phyloP scores from a whole-genome alignment of 1,139 yeast species.

The Spencermartinsiella ligniputridi region DNA sequence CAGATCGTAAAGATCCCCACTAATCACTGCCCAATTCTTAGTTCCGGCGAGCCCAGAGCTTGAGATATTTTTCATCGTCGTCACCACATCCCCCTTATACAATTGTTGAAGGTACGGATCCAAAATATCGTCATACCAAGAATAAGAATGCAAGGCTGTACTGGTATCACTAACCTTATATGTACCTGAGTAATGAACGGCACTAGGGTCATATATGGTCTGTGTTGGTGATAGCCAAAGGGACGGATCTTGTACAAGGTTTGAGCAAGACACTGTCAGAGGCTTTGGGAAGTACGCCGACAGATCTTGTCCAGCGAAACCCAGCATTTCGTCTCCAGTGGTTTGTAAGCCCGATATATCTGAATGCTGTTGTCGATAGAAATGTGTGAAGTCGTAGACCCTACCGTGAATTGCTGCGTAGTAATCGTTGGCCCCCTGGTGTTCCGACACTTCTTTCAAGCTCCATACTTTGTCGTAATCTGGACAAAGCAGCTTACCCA shows the following conservation, averaged over 20 bases:
- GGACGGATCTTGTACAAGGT: slow-evolving; percentile 29
- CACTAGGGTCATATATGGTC: slow-evolving; percentile 26
- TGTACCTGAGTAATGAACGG: slow-evolving; percentile 33
- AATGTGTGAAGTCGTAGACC: slow-evolving; percentile 36
- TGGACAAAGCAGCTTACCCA: slow-evolving; percentile 34
- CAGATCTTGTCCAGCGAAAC: slow-evolving; percentile 34
- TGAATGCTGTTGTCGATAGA: slow-evolving; percentile 35
- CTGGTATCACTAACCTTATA: slow-evolving; percentile 18
- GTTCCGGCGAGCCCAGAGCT: slow-evolving; percentile 14
- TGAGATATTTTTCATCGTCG: slow-evolving; percentile 25
- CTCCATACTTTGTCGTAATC: slow-evolving; percentile 37
- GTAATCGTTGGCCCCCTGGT: slow-evolving; percentile 30
- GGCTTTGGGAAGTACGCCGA: slow-evolving; percentile 37
- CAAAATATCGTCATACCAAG: slow-evolving; percentile 34
- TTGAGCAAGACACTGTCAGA: slow-evolving; percentile 33
- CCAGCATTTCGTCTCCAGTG: slow-evolving; percentile 26
- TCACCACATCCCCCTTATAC: slow-evolving; percentile 35
- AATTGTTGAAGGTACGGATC: slow-evolving; percentile 30
- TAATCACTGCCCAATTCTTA: slow-evolving; percentile 29
- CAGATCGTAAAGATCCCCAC: slow-evolving; percentile 33
- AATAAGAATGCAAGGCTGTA: slow-evolving; percentile 28
- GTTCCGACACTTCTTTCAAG: slow-evolving; percentile 29
- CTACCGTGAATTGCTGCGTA: slow-evolving; percentile 35
- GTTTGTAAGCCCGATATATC: slow-evolving; percentile 30
- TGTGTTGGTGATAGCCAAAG: slow-evolving; percentile 22